These are phyloP conservation scores for Paecilomyces sp. DNA, from an alignment of 2,329 filamentous ascomycete species.

Conservation along the genomic window DNA sequence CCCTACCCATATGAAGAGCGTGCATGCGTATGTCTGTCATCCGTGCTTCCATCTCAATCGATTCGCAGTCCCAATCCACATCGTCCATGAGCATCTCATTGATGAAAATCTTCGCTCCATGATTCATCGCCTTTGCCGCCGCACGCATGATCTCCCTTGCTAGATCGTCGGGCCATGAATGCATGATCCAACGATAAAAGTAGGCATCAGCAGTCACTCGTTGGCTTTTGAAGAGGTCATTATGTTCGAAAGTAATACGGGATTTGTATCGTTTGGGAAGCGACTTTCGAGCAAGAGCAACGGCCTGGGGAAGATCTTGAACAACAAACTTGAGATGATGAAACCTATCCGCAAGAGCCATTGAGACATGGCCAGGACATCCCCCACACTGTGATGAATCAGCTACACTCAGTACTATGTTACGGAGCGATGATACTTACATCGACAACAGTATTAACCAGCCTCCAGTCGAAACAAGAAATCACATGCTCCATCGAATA, in stretches of 20 bases:
- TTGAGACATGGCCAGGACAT: not conserved
- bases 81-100: not conserved
- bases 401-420: not conserved
- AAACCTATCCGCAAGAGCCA: not conserved
- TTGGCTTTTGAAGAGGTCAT: not conserved
- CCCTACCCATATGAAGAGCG: not conserved
- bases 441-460: not conserved
- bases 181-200: not conserved
- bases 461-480: not conserved
- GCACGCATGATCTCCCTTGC: not conserved
- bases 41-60: not conserved
- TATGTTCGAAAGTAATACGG: not conserved
- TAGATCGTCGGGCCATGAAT: not conserved
- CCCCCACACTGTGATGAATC: not conserved
- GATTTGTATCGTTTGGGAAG: not conserved
- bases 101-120: not conserved
- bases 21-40: not conserved
- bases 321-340: not conserved
- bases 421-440: not conserved
- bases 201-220: not conserved
- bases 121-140: not conserved
- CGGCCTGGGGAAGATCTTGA: not conserved
- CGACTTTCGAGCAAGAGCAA: not conserved
- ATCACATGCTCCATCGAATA: not conserved
- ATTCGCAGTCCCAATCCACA: not conserved